These are phyloP conservation scores for Didymella arachidicola DNA, from an alignment of 2,329 filamentous ascomycete genomes.

Conservation along the genomic window DNA sequence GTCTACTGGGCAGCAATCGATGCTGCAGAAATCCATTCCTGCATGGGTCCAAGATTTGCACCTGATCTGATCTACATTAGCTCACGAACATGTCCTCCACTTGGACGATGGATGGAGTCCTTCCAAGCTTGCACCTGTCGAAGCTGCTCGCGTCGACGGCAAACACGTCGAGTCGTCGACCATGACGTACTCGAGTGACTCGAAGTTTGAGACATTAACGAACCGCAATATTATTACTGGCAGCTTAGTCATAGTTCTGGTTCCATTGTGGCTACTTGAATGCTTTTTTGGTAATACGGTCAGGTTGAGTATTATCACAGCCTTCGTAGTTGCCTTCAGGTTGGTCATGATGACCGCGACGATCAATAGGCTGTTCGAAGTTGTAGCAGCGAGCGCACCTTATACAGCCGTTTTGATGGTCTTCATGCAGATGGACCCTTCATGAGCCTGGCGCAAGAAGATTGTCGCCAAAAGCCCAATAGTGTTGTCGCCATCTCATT, in stretches of 20 bases:
- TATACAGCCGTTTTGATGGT: conserved; percentile 24
- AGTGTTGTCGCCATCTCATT: no score
- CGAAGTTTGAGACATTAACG: conserved; percentile 23
- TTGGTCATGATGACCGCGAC: conserved; percentile 20
- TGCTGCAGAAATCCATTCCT: not conserved
- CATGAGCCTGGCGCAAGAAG: no score
- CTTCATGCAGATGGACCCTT: conserved; percentile 9
- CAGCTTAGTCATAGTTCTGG: conserved; percentile 32
- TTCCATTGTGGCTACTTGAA: conserved; percentile 35
- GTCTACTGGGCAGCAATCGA: no score
- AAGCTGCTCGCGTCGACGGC: conserved; percentile 12
- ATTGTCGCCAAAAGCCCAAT: no score
- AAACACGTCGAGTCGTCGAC: conserved; percentile 7
- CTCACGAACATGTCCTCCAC: conserved; percentile 13
- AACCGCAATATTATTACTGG: conserved; percentile 23
- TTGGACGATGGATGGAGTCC: conserved; percentile 25
- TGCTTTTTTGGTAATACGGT: conserved; percentile 8
- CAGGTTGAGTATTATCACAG: conserved; percentile 33
- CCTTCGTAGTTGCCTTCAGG: conserved; percentile 31
- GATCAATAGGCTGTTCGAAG: conserved; percentile 29
- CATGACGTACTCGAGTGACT: conserved; percentile 26
- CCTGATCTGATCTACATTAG: conserved; percentile 34
- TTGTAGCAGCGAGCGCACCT: conserved; percentile 34
- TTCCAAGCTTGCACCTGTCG: conserved; percentile 12
- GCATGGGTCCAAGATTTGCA: not conserved